Percentiles rank a stretch among this genome's conserved stretches.
Conservation (phyloP, 768 basidiomycete species). For the Kwoniella newhampshirensis region DNA sequence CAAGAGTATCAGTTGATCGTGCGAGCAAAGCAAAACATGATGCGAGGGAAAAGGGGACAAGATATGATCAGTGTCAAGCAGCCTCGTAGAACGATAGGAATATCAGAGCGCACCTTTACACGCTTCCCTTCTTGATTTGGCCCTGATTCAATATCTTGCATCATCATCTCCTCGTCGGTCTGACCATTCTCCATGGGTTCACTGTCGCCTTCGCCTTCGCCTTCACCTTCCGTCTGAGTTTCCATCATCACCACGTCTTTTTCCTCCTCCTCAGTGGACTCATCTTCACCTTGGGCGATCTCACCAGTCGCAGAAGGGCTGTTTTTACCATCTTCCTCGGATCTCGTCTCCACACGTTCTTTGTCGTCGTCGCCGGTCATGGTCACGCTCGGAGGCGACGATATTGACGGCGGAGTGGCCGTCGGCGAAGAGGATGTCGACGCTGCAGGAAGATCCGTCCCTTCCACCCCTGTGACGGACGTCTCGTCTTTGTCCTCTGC, state of each 20-base stretch:
- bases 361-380: too few species aligned
- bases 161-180: conserved; percentile 9
- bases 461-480: too few species aligned
- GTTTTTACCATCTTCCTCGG: too few species aligned
- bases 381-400: too few species aligned
- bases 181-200: neutral
- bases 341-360: too few species aligned
- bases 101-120: conserved; percentile 35
- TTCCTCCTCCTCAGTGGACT: neutral
- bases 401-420: too few species aligned
- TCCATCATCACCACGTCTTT: conserved; percentile 23
- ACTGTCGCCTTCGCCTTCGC: conserved; percentile 2
- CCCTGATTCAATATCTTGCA: conserved; percentile 21
- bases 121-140: conserved; percentile 35
- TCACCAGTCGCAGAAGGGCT: too few species aligned
- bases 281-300: too few species aligned
- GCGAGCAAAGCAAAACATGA: neutral
- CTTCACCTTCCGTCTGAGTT: conserved; percentile 11
- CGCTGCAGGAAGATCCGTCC: too few species aligned
- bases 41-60: neutral
- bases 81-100: neutral
- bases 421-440: too few species aligned
- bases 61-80: neutral
- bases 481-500: too few species aligned
- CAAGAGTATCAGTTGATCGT: too few species aligned